Conservation (phyloP, 768 basidiomycete genomes). For the Dendrothele bispora region DNA sequence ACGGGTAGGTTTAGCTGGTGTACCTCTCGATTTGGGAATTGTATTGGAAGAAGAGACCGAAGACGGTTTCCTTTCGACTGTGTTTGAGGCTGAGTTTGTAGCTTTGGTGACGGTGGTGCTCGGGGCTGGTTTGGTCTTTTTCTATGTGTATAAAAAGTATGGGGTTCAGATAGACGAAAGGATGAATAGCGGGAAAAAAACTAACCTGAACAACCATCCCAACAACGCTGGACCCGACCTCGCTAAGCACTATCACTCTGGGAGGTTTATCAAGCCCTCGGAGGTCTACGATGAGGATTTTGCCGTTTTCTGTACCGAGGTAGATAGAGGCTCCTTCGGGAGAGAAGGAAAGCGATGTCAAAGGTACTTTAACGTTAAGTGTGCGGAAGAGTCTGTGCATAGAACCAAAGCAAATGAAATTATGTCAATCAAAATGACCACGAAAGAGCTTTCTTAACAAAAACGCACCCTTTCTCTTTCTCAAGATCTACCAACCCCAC, state of each 20-base stretch:
- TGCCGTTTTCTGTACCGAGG: constrained; percentile 63
- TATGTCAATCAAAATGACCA: constrained; percentile 1
- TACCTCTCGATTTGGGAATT: too few relatives aligned
- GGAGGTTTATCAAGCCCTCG: constrained; percentile 68
- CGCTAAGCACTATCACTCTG: constrained; percentile 50
- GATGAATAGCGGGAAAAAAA: constrained; percentile 1
- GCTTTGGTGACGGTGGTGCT: constrained; percentile 17
- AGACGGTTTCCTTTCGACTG: constrained; percentile 8
- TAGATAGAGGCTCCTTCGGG: constrained; percentile 68
- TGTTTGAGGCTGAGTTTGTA: constrained; percentile 9
- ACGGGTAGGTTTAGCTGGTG: too few relatives aligned
- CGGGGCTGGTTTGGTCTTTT: constrained; percentile 1
- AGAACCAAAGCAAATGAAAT: too few relatives aligned
- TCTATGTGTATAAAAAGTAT: constrained; percentile 10
- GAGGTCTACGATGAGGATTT: constrained; percentile 61
- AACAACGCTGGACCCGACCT: constrained; percentile 45
- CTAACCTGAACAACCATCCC: constrained; percentile 60
- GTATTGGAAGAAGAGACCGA: constrained; percentile 4
- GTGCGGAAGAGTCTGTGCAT: constrained; percentile 55
- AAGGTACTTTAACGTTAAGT: constrained; percentile 47
- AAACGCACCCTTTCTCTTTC: constrained; percentile 66
- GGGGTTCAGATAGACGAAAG: background rate
- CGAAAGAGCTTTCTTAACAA: background rate
- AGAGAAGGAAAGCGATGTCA: constrained; percentile 69
- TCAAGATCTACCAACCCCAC: constrained; percentile 69